A percentile compares a stretch with the other conserved stretches of the same genome.
Conservation (phyloP, 345 rosid species). For the Cardamine resedifolia region DNA sequence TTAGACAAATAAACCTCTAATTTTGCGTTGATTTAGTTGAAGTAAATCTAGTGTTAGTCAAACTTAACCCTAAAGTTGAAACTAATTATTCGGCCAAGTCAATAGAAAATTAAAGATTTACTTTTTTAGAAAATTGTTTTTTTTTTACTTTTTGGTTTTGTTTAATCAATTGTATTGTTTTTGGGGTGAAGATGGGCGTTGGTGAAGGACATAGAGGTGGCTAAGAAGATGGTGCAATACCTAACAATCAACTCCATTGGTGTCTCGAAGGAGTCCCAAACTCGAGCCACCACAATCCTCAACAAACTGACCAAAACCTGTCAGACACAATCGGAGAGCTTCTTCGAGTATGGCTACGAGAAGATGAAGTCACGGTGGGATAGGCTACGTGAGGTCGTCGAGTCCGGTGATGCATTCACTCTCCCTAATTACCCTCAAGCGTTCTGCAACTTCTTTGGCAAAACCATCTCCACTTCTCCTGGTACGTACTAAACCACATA, state of each 20-base stretch:
- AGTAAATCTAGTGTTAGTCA: too few species aligned
- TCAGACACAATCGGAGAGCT: constrained; percentile 40
- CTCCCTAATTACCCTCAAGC: constrained; percentile 50
- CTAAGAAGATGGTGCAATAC: constrained; percentile 59
- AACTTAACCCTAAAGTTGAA: too few species aligned
- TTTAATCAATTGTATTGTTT: neutral
- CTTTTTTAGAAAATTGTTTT: neutral
- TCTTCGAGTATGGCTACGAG: constrained; percentile 50
- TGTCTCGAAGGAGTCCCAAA: constrained; percentile 78
- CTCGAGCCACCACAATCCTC: constrained; percentile 70
- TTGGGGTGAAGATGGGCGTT: constrained; percentile 62
- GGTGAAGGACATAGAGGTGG: constrained; percentile 66
- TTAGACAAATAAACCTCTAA: too few species aligned
- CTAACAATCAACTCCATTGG: constrained; percentile 60
- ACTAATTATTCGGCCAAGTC: too few species aligned
- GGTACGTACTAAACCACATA: constrained; percentile 43
- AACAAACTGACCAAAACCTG: constrained; percentile 43
- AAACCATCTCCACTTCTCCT: constrained; percentile 43
- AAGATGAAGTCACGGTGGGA: constrained; percentile 66
- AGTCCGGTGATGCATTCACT: constrained; percentile 41
- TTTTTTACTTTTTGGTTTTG: neutral
- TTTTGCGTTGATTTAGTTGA: too few species aligned
- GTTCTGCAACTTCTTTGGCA: constrained; percentile 56
- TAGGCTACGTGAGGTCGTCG: constrained; percentile 47
- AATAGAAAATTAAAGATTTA: too few species aligned